These are phyloP conservation scores for Hypoxylon rickii DNA, from an alignment of 495 filamentous ascomycete species.

Conservation along the genomic window DNA sequence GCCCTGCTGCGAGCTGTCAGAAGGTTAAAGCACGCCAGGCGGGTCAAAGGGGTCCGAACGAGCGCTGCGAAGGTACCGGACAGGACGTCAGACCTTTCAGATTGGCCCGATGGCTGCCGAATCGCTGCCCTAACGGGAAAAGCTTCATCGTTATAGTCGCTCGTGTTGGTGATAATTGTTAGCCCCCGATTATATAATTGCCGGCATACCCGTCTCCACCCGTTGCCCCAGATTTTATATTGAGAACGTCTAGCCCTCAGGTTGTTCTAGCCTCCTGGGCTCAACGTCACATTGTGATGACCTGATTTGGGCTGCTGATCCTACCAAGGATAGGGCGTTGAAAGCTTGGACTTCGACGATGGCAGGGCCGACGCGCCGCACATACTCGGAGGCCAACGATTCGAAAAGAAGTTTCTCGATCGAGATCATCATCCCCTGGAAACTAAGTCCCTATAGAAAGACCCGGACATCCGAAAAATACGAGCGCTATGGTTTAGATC, in stretches of 20 bases:
- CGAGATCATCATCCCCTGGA: no score
- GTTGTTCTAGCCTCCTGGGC: neutral
- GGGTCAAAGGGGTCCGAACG: neutral
- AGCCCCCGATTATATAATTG: neutral
- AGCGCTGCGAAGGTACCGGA: neutral
- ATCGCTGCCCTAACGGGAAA: neutral
- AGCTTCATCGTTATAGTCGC: neutral
- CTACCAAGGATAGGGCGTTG: neutral
- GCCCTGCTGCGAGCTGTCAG: neutral
- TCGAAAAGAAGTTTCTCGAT: no score
- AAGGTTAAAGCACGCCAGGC: neutral
- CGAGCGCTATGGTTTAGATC: no score
- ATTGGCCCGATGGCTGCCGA: constrained; percentile 6
- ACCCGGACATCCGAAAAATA: no score
- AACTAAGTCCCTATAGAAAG: no score
- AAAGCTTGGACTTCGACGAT: neutral
- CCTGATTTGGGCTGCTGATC: neutral
- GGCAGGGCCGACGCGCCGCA: no score
- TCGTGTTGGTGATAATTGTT: constrained; percentile 1
- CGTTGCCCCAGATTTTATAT: constrained; percentile 2
- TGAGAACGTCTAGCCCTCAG: neutral
- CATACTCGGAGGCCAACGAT: no score
- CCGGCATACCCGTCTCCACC: constrained; percentile 11
- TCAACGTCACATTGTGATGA: neutral
- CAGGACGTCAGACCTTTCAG: neutral